phyloP scores from a whole-genome alignment of 495 filamentous ascomycete genomes.

The Tuber melanosporum region DNA sequence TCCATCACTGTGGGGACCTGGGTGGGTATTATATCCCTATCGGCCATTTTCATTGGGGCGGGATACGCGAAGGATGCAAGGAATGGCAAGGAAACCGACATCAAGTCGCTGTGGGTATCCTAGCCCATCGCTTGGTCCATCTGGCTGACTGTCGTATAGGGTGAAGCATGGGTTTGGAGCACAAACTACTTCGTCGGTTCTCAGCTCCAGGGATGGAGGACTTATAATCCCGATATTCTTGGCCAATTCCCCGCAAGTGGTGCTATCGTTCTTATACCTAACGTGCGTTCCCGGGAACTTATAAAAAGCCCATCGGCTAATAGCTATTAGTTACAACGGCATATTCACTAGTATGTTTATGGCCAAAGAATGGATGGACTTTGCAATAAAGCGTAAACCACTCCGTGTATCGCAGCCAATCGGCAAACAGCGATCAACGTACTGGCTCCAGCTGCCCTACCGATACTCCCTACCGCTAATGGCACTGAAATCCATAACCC shows the following conservation, averaged over 20 bases:
- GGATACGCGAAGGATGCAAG: neutral
- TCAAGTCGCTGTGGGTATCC: neutral
- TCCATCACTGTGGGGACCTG: neutral
- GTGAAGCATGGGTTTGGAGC: neutral
- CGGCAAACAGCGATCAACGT: conserved; percentile 43
- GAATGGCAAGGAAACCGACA: neutral
- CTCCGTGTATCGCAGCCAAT: conserved; percentile 44
- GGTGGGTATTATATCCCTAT: neutral
- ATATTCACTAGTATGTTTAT: conserved; percentile 47
- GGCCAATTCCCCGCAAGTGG: conserved; percentile 47
- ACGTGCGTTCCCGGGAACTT: neutral
- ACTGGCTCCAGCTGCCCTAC: conserved; percentile 45
- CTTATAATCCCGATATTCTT: conserved; percentile 34
- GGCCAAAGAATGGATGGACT: conserved; percentile 41
- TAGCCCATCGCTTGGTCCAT: neutral
- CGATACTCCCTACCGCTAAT: conserved; percentile 44
- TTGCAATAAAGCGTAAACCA: conserved; percentile 38
- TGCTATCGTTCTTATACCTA: conserved; percentile 46
- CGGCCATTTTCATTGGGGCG: neutral
- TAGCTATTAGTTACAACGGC: conserved; percentile 41
- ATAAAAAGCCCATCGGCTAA: neutral
- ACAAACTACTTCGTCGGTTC: neutral
- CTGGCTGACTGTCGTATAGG: neutral
- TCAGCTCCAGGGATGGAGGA: neutral
- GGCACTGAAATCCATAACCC: conserved; percentile 32